A percentile compares a stretch with the other conserved stretches of the same genome.
These are phyloP conservation scores for Anastatica hierochuntica DNA, from an alignment of 345 rosid genomes.

Conservation along the genomic window DNA sequence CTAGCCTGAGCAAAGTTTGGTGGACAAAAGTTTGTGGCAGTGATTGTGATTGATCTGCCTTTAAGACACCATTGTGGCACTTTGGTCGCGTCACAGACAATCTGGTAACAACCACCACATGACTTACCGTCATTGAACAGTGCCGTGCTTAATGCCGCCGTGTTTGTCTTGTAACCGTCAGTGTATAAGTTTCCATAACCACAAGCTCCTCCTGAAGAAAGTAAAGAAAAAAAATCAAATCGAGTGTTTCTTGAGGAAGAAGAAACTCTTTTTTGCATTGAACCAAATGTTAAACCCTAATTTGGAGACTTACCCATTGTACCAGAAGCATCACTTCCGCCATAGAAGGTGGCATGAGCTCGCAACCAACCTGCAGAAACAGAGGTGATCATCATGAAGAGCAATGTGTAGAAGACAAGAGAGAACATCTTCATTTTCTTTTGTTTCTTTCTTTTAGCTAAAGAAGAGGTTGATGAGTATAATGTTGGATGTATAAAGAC, in stretches of 20 bases:
- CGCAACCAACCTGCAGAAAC: conserved; percentile 40
- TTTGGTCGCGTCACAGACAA: conserved; percentile 39
- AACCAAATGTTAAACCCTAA: not conserved
- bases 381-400: conserved; percentile 9
- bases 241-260: conserved; percentile 9
- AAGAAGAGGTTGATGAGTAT: conserved; percentile 5
- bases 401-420: conserved; percentile 23
- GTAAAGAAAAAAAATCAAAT: not conserved
- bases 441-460: not conserved
- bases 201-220: conserved; percentile 59
- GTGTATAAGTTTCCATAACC: conserved; percentile 58
- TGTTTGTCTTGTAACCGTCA: conserved; percentile 50
- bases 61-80: conserved; percentile 60
- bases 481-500: conserved; percentile 14
- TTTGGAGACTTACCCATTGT: conserved; percentile 39
- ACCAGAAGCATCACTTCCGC: conserved; percentile 54
- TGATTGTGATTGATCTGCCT: conserved; percentile 51
- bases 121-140: conserved; percentile 59
- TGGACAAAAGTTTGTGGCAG: conserved; percentile 78
- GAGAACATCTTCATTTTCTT: conserved; percentile 24
- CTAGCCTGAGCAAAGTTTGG: conserved; percentile 61
- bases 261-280: not conserved
- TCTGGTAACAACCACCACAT: conserved; percentile 59
- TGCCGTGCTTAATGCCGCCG: conserved; percentile 63
- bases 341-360: conserved; percentile 61